phyloP scores from a whole-genome alignment of 331 rosid species.

The Quercus lobata region DNA sequence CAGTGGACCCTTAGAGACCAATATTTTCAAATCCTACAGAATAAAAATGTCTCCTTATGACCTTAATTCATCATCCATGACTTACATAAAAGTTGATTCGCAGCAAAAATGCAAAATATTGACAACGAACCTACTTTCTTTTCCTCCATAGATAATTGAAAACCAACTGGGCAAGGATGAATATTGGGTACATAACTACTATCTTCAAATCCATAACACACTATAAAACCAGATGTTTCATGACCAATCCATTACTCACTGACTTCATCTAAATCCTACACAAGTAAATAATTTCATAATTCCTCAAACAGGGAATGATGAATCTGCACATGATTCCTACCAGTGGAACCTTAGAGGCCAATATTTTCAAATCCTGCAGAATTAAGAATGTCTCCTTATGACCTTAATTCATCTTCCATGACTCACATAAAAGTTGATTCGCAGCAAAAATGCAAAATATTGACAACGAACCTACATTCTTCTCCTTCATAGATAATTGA shows the following conservation, averaged over 20 bases:
- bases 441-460: background rate
- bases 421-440: background rate
- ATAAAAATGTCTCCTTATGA: background rate
- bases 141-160: too few species aligned
- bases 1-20: background rate
- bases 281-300: background rate
- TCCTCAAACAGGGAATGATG: background rate
- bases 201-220: too few species aligned
- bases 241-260: too few species aligned
- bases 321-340: background rate
- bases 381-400: background rate
- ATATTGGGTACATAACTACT: too few species aligned
- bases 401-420: background rate
- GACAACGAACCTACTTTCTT: background rate
- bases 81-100: background rate
- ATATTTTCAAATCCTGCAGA: background rate
- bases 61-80: background rate
- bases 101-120: background rate
- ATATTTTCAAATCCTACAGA: background rate
- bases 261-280: too few species aligned
- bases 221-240: too few species aligned
- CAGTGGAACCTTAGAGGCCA: background rate
- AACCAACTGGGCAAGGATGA: too few species aligned
- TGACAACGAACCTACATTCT: background rate
- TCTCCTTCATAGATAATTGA: too few species aligned